Conservation (phyloP, 2,329 filamentous ascomycete species). For the Cyclaneusma minus region DNA sequence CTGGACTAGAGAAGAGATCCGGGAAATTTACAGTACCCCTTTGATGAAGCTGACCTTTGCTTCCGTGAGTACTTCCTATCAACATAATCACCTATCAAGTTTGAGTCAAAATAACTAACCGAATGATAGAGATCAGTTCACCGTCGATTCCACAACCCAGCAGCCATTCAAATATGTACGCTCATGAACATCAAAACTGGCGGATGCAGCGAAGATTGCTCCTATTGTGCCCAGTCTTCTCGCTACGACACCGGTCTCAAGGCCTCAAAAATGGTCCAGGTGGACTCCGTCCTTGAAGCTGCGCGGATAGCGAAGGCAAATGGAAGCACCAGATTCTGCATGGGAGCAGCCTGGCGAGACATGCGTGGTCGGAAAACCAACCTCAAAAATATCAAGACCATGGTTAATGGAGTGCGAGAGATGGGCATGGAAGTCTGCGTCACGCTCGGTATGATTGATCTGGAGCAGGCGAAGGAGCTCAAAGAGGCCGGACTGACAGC, state of each 20-base stretch:
- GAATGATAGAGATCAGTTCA: conserved; percentile 54
- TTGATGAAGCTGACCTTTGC: conserved; percentile 66
- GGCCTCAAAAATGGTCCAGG: conserved; percentile 63
- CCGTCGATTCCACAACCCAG: conserved; percentile 70
- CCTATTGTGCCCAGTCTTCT: conserved; percentile 81
- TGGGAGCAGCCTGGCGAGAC: conserved; percentile 88
- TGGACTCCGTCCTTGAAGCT: conserved; percentile 67
- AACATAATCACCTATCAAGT: background rate
- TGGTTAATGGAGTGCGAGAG: conserved; percentile 66
- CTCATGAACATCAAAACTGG: conserved; percentile 96
- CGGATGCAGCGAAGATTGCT: conserved; percentile 83
- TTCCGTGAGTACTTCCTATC: conserved; percentile 36
- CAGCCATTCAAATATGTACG: conserved; percentile 80
- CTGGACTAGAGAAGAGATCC: conserved; percentile 73
- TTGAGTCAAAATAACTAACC: conserved; percentile 4
- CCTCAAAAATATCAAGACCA: conserved; percentile 69
- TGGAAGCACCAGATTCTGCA: conserved; percentile 83
- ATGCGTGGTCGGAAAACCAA: conserved; percentile 82
- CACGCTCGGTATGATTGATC: conserved; percentile 87
- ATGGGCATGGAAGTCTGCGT: conserved; percentile 88
- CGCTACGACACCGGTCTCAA: conserved; percentile 64
- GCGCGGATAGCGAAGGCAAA: conserved; percentile 66
- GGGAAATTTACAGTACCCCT: conserved; percentile 67
- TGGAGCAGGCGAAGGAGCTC: conserved; percentile 63
- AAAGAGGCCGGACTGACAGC: conserved; percentile 75